These are phyloP conservation scores for Scenedesmus sp. DNA, from an alignment of 163 green algal species.

Conservation along the genomic window DNA sequence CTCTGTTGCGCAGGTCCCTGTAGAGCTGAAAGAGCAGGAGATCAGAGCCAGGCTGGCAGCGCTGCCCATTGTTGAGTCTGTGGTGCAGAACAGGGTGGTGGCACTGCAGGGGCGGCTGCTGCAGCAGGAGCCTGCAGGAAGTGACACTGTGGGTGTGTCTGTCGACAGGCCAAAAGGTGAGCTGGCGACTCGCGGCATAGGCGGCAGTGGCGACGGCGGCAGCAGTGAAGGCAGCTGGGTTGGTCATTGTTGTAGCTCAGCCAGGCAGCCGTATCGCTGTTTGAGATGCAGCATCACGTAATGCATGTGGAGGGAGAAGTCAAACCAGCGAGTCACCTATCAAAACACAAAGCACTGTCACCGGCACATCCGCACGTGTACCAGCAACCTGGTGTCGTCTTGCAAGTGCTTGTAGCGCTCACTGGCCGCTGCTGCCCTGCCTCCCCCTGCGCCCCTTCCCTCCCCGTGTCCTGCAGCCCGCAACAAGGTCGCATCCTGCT, in stretches of 20 bases:
- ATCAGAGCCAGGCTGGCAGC: background rate
- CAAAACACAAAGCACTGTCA: too few species aligned
- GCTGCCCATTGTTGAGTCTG: background rate
- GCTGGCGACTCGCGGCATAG: background rate
- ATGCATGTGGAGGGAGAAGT: too few species aligned
- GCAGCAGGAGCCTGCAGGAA: background rate
- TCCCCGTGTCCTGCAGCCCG: background rate
- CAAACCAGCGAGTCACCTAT: too few species aligned
- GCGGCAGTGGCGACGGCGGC: background rate
- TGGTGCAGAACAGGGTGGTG: conserved; percentile 47
- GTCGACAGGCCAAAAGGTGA: background rate
- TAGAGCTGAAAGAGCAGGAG: background rate
- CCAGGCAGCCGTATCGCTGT: too few species aligned
- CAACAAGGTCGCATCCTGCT: background rate
- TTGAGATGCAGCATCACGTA: too few species aligned
- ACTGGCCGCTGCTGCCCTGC: background rate
- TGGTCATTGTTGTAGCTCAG: too few species aligned
- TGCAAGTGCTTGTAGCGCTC: background rate
- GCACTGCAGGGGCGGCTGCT: background rate
- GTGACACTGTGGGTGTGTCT: background rate
- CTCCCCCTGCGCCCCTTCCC: background rate
- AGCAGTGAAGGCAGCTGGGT: background rate
- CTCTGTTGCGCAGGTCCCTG: background rate
- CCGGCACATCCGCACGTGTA: too few species aligned
- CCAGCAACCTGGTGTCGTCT: too few species aligned